Percentiles rank a stretch among this genome's conserved stretches.
These are phyloP conservation scores for Vararia minispora DNA, from an alignment of 768 basidiomycete species.

Conservation along the genomic window DNA sequence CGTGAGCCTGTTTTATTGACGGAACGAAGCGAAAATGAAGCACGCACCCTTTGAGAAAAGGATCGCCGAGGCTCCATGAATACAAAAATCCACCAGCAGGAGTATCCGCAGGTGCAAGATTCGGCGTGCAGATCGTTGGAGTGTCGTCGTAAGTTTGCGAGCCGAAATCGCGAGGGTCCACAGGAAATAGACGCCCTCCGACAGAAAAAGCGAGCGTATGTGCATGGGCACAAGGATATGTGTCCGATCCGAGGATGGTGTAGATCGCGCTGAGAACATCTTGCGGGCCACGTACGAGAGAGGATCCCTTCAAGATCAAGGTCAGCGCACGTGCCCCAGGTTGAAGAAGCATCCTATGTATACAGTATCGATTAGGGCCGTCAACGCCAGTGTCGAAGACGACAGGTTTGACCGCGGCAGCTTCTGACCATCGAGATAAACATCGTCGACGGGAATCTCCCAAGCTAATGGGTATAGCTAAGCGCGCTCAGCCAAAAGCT, in stretches of 20 bases:
- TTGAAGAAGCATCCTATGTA: too few relatives aligned
- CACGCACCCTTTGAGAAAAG: slow-evolving; percentile 63
- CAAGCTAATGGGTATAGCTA: slow-evolving; percentile 30
- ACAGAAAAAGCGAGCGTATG: slow-evolving; percentile 62
- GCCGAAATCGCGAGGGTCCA: slow-evolving; percentile 67
- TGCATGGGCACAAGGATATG: slow-evolving; percentile 46
- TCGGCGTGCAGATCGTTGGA: slow-evolving; percentile 32
- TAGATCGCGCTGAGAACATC: slow-evolving; percentile 48
- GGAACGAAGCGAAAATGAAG: not conserved
- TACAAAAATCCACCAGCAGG: slow-evolving; percentile 53
- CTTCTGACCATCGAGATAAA: slow-evolving; percentile 55
- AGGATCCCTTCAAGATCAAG: slow-evolving; percentile 47
- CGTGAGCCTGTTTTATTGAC: not conserved
- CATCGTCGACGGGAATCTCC: slow-evolving; percentile 63
- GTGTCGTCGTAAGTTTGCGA: slow-evolving; percentile 24
- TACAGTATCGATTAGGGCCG: slow-evolving; percentile 67
- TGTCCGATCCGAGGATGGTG: slow-evolving; percentile 25
- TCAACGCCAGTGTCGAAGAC: slow-evolving; percentile 36
- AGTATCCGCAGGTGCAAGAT: slow-evolving; percentile 51
- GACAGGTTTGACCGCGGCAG: slow-evolving; percentile 47
- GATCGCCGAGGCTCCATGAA: slow-evolving; percentile 69
- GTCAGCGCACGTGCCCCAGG: too few relatives aligned
- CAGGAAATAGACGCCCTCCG: slow-evolving; percentile 55
- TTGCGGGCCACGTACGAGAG: slow-evolving; percentile 61
- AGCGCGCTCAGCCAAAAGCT: not conserved